Conservation (phyloP, 139 green algal species). For the Ettlia oleoabundans region DNA sequence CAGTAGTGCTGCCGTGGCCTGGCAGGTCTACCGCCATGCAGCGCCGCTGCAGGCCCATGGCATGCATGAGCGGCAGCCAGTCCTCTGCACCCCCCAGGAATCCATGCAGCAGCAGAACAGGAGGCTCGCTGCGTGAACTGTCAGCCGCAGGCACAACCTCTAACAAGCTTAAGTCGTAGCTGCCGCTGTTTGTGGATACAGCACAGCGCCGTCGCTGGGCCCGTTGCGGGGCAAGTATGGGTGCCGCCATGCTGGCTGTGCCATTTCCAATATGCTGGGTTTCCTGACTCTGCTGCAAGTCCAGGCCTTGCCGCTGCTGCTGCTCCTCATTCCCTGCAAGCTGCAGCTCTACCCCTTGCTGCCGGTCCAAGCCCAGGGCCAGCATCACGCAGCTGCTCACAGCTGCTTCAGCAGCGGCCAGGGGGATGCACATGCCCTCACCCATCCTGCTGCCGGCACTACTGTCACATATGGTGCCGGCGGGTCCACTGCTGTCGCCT, state of each 20-base stretch:
- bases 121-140: background rate
- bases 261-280: too few relatives aligned
- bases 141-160: background rate
- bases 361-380: background rate
- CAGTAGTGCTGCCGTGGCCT: slow-evolving; percentile 70
- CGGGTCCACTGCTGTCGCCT: background rate
- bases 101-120: slow-evolving; percentile 85
- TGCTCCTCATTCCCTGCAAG: background rate
- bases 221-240: background rate
- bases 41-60: slow-evolving; percentile 49
- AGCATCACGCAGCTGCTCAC: too few relatives aligned
- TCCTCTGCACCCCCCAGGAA: slow-evolving; percentile 80
- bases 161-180: slow-evolving; percentile 30
- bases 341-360: too few relatives aligned
- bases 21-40: slow-evolving; percentile 81
- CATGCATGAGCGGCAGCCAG: slow-evolving; percentile 73
- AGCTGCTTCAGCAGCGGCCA: background rate
- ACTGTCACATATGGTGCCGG: background rate
- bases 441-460: background rate
- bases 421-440: background rate
- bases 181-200: background rate
- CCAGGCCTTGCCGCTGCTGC: background rate
- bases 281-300: background rate
- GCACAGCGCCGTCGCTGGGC: background rate
- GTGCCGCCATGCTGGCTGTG: background rate